Conservation (phyloP, 2,329 filamentous ascomycete genomes). For the Juglanconis sp. region DNA sequence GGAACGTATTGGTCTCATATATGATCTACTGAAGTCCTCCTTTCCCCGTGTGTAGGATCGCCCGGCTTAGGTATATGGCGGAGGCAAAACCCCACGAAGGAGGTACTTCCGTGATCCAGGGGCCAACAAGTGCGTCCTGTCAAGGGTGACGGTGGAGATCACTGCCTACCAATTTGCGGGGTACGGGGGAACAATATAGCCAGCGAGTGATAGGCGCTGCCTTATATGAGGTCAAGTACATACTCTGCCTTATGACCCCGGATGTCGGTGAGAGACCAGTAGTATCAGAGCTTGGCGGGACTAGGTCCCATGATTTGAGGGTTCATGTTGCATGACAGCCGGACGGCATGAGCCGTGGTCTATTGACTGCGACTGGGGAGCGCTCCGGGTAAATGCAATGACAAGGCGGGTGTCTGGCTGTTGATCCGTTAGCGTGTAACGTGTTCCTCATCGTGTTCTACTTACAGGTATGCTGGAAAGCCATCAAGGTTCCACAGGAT, state of each 20-base stretch:
- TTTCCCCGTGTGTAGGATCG: background rate
- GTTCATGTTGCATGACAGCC: background rate
- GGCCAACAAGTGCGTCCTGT: too few species aligned
- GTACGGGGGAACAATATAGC: too few species aligned
- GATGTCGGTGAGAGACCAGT: background rate
- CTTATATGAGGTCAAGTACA: too few species aligned
- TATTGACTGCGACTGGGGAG: background rate
- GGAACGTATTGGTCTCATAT: background rate
- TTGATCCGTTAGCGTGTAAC: background rate
- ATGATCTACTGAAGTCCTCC: background rate
- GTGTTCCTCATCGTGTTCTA: too few species aligned
- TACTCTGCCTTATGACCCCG: too few species aligned
- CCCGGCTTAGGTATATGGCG: background rate
- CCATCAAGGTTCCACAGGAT: too few species aligned
- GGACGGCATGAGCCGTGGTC: background rate
- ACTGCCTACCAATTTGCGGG: too few species aligned
- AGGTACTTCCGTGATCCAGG: background rate
- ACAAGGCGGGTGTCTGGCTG: slow-evolving; percentile 1
- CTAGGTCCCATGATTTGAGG: background rate
- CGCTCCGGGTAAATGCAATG: slow-evolving; percentile 7
- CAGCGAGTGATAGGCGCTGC: too few species aligned
- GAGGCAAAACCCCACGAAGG: background rate
- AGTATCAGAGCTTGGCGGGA: background rate
- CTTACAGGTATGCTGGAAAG: too few species aligned
- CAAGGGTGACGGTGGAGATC: too few species aligned